phyloP scores from a whole-genome alignment of 2,329 filamentous ascomycete species.

The Meredithiella fracta region DNA sequence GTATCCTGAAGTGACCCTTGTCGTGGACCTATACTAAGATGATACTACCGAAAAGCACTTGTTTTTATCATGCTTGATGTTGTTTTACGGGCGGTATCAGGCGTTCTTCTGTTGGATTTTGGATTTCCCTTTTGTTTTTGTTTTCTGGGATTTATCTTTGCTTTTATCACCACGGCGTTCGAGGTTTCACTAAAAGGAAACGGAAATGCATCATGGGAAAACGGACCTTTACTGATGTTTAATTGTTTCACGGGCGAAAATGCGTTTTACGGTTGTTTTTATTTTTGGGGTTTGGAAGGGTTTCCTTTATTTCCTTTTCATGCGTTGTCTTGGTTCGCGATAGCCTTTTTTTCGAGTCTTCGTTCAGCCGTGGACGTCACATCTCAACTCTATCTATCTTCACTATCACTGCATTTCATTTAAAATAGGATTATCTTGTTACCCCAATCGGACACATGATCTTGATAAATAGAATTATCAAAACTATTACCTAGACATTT shows the following conservation, averaged over 20 bases:
- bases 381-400: constrained; percentile 12
- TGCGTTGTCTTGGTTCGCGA: constrained; percentile 3
- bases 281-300: constrained; percentile 1
- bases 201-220: constrained; percentile 12
- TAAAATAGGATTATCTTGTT: too few relatives aligned
- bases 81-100: not conserved
- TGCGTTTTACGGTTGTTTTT: not conserved
- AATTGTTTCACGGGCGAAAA: constrained; percentile 4
- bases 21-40: not conserved
- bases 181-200: constrained; percentile 11
- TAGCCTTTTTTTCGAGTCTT: constrained; percentile 4
- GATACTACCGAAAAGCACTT: constrained; percentile 7
- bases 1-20: not conserved
- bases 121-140: too few relatives aligned
- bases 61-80: constrained; percentile 5
- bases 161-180: constrained; percentile 8
- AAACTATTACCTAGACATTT: not conserved
- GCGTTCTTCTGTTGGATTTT: not conserved
- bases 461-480: not conserved
- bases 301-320: constrained; percentile 4
- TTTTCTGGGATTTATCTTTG: not conserved
- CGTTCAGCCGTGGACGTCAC: constrained; percentile 9
- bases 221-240: constrained; percentile 10
- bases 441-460: too few relatives aligned
- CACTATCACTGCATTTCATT: too few relatives aligned